Evolutionary conservation across 768 basidiomycete species (phyloP).

Genomic region (Leucocoprinus birnbaumii): DNA sequence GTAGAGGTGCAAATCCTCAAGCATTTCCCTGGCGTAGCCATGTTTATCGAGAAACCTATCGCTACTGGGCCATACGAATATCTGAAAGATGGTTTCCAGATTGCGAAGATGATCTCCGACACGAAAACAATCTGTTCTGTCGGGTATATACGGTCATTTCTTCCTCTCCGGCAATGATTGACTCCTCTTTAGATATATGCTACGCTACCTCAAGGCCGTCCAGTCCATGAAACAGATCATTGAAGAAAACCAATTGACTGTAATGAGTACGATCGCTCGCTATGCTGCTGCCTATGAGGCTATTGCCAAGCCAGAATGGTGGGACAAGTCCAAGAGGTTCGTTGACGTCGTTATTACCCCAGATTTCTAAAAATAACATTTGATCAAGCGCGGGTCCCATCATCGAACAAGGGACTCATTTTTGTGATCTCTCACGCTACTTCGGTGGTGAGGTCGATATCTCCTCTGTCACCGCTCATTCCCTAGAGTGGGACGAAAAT

Average conservation of each 20-base stretch:
- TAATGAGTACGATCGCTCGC: conserved; percentile 94
- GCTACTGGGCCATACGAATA: conserved; percentile 75
- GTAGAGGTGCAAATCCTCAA: conserved; percentile 87
- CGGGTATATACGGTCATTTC: conserved; percentile 50
- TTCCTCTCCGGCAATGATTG: conserved; percentile 3
- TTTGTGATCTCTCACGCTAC: conserved; percentile 95
- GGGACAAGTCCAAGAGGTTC: conserved; percentile 87
- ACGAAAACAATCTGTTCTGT: conserved; percentile 81
- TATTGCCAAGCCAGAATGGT: conserved; percentile 85
- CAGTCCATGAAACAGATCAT: conserved; percentile 98
- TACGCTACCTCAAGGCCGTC: conserved; percentile 89
- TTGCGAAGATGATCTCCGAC: conserved; percentile 70
- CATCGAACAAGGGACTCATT: conserved; percentile 93
- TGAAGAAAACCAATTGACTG: conserved; percentile 87
- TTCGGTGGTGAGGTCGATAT: conserved; percentile 96
- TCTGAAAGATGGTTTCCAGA: conserved; percentile 64
- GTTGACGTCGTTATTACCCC: conserved; percentile 5
- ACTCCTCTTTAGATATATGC: conserved; percentile 67
- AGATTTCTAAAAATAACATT: conserved; percentile 6
- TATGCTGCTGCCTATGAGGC: conserved; percentile 88
- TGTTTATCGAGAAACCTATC: conserved; percentile 93
- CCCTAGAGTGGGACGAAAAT: conserved; percentile 89
- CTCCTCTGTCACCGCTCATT: conserved; percentile 74
- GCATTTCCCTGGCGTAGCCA: conserved; percentile 81
- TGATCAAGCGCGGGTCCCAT: conserved; percentile 68